Conservation (phyloP, 495 filamentous ascomycete genomes). For the Corynascus novoguineensis region DNA sequence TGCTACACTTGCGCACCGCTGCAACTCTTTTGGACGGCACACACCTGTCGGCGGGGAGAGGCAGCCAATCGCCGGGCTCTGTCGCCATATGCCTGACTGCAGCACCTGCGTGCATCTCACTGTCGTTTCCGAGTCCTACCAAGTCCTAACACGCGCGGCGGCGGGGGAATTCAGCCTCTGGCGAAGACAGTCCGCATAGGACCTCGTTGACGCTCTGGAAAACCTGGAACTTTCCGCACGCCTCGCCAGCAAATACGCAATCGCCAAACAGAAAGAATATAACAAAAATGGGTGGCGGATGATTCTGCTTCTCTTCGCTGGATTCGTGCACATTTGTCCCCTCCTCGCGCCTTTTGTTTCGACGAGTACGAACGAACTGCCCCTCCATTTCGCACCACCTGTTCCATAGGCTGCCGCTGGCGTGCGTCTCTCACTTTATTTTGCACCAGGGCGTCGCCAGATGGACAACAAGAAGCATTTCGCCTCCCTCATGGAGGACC, state of each 20-base stretch:
- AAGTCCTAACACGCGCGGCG: constrained; percentile 17
- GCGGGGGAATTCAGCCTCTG: constrained; percentile 2
- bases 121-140: constrained; percentile 21
- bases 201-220: constrained; percentile 20
- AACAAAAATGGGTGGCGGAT: constrained; percentile 37
- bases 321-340: constrained; percentile 13
- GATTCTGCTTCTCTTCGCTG: constrained; percentile 17
- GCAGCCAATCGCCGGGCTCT: constrained; percentile 24
- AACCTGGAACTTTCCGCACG: not conserved
- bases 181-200: constrained; percentile 17
- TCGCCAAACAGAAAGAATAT: constrained; percentile 13
- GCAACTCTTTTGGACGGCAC: constrained; percentile 3
- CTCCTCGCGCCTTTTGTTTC: constrained; percentile 9
- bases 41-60: constrained; percentile 23
- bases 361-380: not conserved
- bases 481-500: constrained; percentile 31
- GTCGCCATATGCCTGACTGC: constrained; percentile 15
- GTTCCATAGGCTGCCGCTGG: not conserved
- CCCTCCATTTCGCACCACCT: not conserved
- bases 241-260: constrained; percentile 14
- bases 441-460: not conserved
- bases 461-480: constrained; percentile 32
- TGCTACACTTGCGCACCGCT: not conserved
- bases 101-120: constrained; percentile 13
- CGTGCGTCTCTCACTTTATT: not conserved